Percentiles rank a stretch among this genome's conserved stretches.
These are phyloP conservation scores for Hypoxylon sp. DNA, from an alignment of 2,329 filamentous ascomycete genomes.

Conservation along the genomic window DNA sequence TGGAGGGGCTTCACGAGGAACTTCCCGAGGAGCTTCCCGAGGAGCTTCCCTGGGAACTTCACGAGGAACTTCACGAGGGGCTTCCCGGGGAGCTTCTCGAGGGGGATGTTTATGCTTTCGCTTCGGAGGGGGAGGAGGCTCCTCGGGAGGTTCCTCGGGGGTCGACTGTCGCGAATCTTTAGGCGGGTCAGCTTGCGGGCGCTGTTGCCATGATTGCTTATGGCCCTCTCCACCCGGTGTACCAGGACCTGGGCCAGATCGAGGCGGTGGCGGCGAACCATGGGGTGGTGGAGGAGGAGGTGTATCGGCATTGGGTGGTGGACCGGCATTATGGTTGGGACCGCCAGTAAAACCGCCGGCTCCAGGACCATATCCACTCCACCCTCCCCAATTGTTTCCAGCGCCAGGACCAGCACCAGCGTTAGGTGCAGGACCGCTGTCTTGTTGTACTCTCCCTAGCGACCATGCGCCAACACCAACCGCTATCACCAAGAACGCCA, in stretches of 20 bases:
- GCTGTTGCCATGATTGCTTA: slow-evolving; percentile 55
- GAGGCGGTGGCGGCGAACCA: slow-evolving; percentile 48
- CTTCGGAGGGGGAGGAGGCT: slow-evolving; percentile 15
- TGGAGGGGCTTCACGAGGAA: background rate
- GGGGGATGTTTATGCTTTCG: slow-evolving; percentile 5
- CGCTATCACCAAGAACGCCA: slow-evolving; percentile 76
- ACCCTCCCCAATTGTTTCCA: slow-evolving; percentile 32
- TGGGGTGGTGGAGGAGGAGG: slow-evolving; percentile 56
- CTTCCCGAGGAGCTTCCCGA: slow-evolving; percentile 1
- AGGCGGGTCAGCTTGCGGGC: slow-evolving; percentile 41
- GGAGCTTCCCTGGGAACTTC: slow-evolving; percentile 10
- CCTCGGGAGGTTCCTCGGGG: slow-evolving; percentile 23
- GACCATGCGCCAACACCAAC: slow-evolving; percentile 85
- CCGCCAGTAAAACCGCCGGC: slow-evolving; percentile 43
- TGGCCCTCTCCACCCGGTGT: slow-evolving; percentile 49
- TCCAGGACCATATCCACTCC: slow-evolving; percentile 44
- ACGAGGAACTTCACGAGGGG: slow-evolving; percentile 12
- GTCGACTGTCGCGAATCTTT: slow-evolving; percentile 17
- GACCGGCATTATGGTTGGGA: slow-evolving; percentile 40
- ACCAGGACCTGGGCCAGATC: slow-evolving; percentile 43
- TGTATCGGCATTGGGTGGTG: slow-evolving; percentile 45
- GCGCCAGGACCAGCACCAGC: slow-evolving; percentile 39
- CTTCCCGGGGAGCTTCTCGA: no score
- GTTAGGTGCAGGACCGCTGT: slow-evolving; percentile 50
- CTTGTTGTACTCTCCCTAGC: slow-evolving; percentile 72